phyloP scores from a whole-genome alignment of 2,329 filamentous ascomycete species.

The Scopulariopsis brevicaulis region DNA sequence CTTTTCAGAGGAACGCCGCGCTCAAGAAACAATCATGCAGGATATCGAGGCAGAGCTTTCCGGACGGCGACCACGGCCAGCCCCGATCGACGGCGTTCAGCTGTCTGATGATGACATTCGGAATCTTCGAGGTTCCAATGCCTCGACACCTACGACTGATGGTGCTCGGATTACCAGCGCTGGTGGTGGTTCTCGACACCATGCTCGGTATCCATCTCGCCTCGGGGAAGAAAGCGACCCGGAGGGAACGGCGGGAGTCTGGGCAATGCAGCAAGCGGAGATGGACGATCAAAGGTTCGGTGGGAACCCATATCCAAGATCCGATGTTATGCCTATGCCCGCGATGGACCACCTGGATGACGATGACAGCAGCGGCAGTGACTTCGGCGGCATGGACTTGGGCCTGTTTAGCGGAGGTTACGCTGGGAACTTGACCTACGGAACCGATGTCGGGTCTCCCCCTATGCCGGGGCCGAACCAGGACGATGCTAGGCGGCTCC shows the following conservation, averaged over 20 bases:
- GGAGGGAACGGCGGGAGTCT: constrained; percentile 73
- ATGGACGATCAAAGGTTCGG: constrained; percentile 53
- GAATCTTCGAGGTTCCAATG: constrained; percentile 36
- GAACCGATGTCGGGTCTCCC: constrained; percentile 30
- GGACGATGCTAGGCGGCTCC: constrained; percentile 35
- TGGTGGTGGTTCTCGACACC: constrained; percentile 16
- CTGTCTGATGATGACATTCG: constrained; percentile 34
- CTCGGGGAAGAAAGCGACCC: constrained; percentile 69
- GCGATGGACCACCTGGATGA: constrained; percentile 37
- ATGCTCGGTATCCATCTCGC: not conserved
- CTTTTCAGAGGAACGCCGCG: constrained; percentile 22
- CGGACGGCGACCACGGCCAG: constrained; percentile 23
- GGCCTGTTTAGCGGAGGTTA: constrained; percentile 65
- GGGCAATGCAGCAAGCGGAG: constrained; percentile 76
- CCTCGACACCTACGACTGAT: constrained; percentile 30
- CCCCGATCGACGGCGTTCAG: constrained; percentile 29
- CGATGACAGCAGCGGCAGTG: constrained; percentile 57
- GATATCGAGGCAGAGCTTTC: constrained; percentile 44
- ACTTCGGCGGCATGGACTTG: constrained; percentile 62
- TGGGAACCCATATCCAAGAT: constrained; percentile 11
- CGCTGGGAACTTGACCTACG: constrained; percentile 38
- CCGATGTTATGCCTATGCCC: not conserved
- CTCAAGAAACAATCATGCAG: constrained; percentile 43
- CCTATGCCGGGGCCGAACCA: constrained; percentile 25
- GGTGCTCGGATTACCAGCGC: not conserved